Evolutionary conservation across 208 protist genomes (phyloP).

Genomic region (Vickermania ingenoplastis): DNA sequence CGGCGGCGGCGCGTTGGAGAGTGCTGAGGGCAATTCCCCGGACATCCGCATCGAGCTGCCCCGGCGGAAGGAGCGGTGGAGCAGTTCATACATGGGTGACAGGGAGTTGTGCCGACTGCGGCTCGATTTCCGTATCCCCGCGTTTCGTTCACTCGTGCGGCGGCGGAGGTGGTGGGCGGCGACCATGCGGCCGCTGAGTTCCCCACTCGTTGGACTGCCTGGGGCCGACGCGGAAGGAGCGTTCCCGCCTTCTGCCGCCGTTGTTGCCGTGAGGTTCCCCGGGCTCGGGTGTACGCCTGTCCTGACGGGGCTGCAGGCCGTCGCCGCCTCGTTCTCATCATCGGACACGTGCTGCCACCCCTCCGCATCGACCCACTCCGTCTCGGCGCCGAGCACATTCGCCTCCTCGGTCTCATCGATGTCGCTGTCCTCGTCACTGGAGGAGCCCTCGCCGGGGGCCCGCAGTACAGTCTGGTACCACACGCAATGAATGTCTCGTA

Average conservation of each 20-base stretch:
- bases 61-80: background rate
- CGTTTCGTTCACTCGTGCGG: background rate
- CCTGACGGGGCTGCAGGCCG: no score
- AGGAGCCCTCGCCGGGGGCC: background rate
- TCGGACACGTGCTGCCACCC: background rate
- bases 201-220: background rate
- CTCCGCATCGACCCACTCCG: background rate
- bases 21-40: background rate
- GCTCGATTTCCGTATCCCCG: background rate
- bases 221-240: no score
- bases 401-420: no score
- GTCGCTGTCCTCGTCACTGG: background rate
- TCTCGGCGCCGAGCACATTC: background rate
- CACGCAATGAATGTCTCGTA: constrained; percentile 55
- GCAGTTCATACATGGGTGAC: background rate
- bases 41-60: background rate
- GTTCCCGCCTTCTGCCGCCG: no score
- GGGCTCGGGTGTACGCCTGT: no score
- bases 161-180: background rate
- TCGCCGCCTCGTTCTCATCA: no score
- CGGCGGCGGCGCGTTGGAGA: background rate
- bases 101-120: background rate
- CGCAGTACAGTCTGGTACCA: constrained; percentile 15
- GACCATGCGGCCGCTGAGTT: no score
- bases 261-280: no score